Base-by-base conservation (phyloP, 2,329 filamentous ascomycete species). In the Xylaria sp. region DNA sequence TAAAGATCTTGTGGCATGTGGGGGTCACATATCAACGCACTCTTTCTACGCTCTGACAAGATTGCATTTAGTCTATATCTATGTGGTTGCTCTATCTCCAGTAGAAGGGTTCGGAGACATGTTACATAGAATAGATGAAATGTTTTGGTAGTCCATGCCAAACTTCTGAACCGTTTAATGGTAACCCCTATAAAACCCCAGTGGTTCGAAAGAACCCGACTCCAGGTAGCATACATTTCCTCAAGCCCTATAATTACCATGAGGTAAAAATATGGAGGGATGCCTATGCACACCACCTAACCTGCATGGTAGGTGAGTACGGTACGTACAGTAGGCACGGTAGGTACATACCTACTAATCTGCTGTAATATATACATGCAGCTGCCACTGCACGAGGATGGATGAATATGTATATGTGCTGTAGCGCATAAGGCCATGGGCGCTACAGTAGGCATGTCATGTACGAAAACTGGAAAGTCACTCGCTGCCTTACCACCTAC, bases 401-500 rank as follows among this genome's bases (percentile, higher is more conserved):
- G 23, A 25, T 64, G 35, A 44, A 21, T 3, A 50, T 48, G 55
- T 29, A 32, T 32, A 54, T 13, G 44, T 27, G 21, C 18, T 12
- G n/a, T 48, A 63, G 35, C 47, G 35, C 47, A 44, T 51, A 40
- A 37, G 61, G 55, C 44, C 18, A 25, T 32, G 21, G 51, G 47
- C 35, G 35, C 25, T 44, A 42, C 35, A 42, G n/a, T 9, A 42
- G 10, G 21, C 21, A 63, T 55, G 50, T 16, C 44, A 42, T 65
- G 53, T 27, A 63, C 23, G 35, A 58, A 58, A 48, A 57, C 40
- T 40, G 42, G 23, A 25, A 35, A 32, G 12, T 51, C 47, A 51
- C 35, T 62, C 47, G 23, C 59, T 58, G 35, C 59, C 53, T 65
- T 51, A 54, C 44, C 58, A 62, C 61, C 61, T 57, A 42, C 63